Evolutionary conservation across 1,139 yeast species (phyloP).

Genomic region (Geotrichum candidum): DNA sequence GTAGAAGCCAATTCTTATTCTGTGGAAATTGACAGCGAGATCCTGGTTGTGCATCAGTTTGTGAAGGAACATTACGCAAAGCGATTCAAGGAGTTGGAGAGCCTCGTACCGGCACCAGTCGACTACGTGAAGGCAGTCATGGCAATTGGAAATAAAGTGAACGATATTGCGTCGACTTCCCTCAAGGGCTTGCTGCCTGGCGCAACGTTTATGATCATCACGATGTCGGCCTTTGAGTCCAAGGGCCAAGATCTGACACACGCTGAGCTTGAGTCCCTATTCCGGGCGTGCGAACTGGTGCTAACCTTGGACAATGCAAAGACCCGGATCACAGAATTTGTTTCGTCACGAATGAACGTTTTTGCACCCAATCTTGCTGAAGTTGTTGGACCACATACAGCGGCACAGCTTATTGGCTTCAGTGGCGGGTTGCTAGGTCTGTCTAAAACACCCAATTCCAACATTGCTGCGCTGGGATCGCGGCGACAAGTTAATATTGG

Average conservation of each 20-base stretch:
- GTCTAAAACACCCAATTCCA: conserved; percentile 74
- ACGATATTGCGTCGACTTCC: conserved; percentile 25
- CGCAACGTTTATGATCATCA: conserved; percentile 65
- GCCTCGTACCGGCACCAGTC: conserved; percentile 56
- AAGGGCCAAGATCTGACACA: conserved; percentile 35
- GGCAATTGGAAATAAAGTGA: conserved; percentile 48
- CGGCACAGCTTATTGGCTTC: conserved; percentile 67
- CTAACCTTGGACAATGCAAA: conserved; percentile 44
- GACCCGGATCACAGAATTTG: conserved; percentile 45
- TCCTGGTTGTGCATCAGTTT: conserved; percentile 45
- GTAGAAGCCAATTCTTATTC: conserved; percentile 52
- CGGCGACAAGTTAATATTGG: conserved; percentile 47
- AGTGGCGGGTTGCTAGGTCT: conserved; percentile 69
- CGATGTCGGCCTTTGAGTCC: conserved; percentile 62
- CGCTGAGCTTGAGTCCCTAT: conserved; percentile 39
- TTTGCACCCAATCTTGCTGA: conserved; percentile 79
- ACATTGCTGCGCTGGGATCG: conserved; percentile 72
- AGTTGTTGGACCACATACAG: conserved; percentile 64
- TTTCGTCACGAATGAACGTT: conserved; percentile 49
- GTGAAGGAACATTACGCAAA: conserved; percentile 50
- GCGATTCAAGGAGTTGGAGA: conserved; percentile 67
- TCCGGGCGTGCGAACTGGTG: conserved; percentile 46
- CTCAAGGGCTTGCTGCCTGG: conserved; percentile 45
- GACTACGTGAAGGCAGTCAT: conserved; percentile 56
- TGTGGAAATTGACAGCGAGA: conserved; percentile 53